Evolutionary conservation across 164 flowering plant genomes (phyloP), one percentile per base, ranked within the genome.

Genomic region (Vitis cinerea): DNA sequence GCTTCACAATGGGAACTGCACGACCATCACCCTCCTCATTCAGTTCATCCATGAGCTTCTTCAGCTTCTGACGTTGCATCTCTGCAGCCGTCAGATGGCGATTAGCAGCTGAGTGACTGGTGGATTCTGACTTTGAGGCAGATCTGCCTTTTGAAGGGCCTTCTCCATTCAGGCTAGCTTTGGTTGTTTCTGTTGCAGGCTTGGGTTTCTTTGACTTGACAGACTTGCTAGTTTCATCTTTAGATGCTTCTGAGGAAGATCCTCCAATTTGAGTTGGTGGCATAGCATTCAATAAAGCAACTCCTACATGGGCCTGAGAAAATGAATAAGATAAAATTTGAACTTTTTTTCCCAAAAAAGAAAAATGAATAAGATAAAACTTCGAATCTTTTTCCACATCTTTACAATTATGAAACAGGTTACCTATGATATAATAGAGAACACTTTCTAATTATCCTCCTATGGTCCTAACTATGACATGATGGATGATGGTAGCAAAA

Each of bases 261-360:
- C 66, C 86, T 53, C 79, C 88, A 65, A 75, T 68, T 83, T 80
- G 78, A 55, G 83, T 47, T 5, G 97, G 94, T 64, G 95, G 87
- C 44, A 89, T 82, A 8, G 93, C 94, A 84, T 94, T 94, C 72
- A 94, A 78, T 10, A 94, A 80, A 55, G 99, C 99, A 69, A 92
- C 92, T 52, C 99, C 99, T 53, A 94, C 97, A 83, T 91, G 96
- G 55, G 99, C 99, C 98, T 94, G 83, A 49, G 66, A 71, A 70
- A 37, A 37, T 37, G 9, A 50, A 50, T 17, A 54, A 48, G 48
- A 54, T 9, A 64, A 48, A 19, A 16, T 29, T 64, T 7, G 17
- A 1, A 48, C 49, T 16, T 48, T 48, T 63, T 16, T 48, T 48
- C 50, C 30, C 6, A 63, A 63, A 23, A 49, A 63, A 16, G 52